A percentile compares a stretch with the other conserved stretches of the same genome.
phyloP scores from a whole-genome alignment of 2,329 filamentous ascomycete genomes.

The Fusarium gaditjirri region DNA sequence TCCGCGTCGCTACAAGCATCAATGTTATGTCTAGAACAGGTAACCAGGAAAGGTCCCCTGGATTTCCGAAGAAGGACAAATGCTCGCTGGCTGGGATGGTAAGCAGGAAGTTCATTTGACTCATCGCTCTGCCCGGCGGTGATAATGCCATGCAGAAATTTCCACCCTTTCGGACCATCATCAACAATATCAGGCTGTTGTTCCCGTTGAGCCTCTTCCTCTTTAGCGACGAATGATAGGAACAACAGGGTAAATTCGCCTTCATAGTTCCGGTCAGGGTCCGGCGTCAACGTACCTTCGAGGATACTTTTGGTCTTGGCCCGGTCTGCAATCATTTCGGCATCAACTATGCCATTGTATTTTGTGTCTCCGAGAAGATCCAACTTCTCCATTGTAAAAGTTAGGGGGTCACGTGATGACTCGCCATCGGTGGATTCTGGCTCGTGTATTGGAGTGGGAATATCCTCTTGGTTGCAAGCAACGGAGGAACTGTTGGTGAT shows the following conservation, averaged over 20 bases:
- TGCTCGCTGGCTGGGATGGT: constrained; percentile 14
- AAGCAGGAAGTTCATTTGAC: background rate
- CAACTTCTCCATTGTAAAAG: background rate
- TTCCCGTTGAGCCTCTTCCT: background rate
- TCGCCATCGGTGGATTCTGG: background rate
- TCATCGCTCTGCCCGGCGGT: background rate
- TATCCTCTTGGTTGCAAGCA: background rate
- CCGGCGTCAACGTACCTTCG: constrained; percentile 15
- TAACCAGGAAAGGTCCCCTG: background rate
- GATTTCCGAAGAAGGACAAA: constrained; percentile 7
- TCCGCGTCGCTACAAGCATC: constrained; percentile 23
- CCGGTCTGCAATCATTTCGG: constrained; percentile 4
- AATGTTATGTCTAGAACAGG: background rate
- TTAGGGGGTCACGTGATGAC: background rate
- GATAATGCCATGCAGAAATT: constrained; percentile 21
- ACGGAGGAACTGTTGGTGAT: background rate
- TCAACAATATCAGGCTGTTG: background rate
- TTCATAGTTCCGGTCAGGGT: constrained; percentile 11
- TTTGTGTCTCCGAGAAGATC: background rate
- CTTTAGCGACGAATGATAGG: background rate
- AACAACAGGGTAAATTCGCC: background rate
- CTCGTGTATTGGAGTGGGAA: background rate
- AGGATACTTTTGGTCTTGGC: constrained; percentile 8
- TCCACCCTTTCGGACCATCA: constrained; percentile 17
- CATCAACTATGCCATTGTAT: background rate